Conservation (phyloP, 495 filamentous ascomycete genomes). For the Penicillium argentinense region DNA sequence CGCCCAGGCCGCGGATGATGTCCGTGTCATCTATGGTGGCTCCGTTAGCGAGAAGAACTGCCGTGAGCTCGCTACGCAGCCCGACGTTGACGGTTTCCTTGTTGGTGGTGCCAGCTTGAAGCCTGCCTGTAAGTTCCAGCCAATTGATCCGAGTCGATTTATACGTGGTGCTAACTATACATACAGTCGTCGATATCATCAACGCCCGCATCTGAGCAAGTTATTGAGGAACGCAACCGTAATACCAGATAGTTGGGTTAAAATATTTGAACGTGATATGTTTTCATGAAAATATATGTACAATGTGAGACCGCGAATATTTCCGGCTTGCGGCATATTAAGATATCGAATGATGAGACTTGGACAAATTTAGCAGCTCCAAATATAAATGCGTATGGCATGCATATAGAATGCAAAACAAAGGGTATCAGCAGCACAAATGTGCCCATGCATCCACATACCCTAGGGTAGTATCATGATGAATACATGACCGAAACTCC, state of each 20-base stretch:
- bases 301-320: slow-evolving; percentile 26
- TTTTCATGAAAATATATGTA: slow-evolving; percentile 36
- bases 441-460: neutral
- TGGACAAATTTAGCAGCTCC: too few relatives aligned
- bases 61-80: slow-evolving; percentile 83
- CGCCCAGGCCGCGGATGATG: slow-evolving; percentile 68
- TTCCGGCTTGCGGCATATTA: slow-evolving; percentile 17
- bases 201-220: slow-evolving; percentile 53
- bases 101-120: slow-evolving; percentile 98
- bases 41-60: slow-evolving; percentile 98
- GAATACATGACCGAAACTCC: slow-evolving; percentile 92
- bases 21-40: slow-evolving; percentile 92
- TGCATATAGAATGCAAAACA: neutral
- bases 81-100: slow-evolving; percentile 97
- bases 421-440: neutral
- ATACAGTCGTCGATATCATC: slow-evolving; percentile 65
- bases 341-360: too few relatives aligned
- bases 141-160: neutral
- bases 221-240: slow-evolving; percentile 12
- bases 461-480: slow-evolving; percentile 54
- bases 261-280: slow-evolving; percentile 29
- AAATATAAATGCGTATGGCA: neutral
- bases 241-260: slow-evolving; percentile 8
- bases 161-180: slow-evolving; percentile 13
- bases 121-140: slow-evolving; percentile 78